Conservation (phyloP, 768 basidiomycete genomes). For the Baorangia bicolor region DNA sequence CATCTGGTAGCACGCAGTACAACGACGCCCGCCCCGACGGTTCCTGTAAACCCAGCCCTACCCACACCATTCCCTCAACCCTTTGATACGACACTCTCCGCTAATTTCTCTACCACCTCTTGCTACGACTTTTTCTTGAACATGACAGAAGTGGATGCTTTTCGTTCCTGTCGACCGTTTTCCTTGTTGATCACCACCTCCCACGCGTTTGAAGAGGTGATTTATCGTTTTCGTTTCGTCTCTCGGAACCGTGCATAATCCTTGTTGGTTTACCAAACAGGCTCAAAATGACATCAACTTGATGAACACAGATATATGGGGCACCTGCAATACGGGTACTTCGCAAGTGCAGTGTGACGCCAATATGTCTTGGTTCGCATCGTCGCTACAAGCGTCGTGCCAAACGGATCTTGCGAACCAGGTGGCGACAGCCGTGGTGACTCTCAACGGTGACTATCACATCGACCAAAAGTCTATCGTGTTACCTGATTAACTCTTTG, state of each 20-base stretch:
- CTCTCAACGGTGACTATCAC: conserved; percentile 51
- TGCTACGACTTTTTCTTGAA: conserved; percentile 75
- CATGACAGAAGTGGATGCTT: conserved; percentile 61
- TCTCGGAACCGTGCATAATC: conserved; percentile 1
- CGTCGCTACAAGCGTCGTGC: conserved; percentile 49
- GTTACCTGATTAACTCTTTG: neutral
- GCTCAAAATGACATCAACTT: conserved; percentile 60
- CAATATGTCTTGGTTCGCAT: conserved; percentile 68
- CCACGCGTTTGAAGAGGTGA: conserved; percentile 54
- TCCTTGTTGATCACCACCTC: conserved; percentile 63
- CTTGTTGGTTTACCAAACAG: conserved; percentile 37
- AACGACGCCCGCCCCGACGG: conserved; percentile 23
- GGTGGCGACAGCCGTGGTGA: conserved; percentile 51
- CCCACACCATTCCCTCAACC: conserved; percentile 80
- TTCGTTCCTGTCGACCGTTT: conserved; percentile 76
- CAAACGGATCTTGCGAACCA: conserved; percentile 49
- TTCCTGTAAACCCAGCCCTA: conserved; percentile 42
- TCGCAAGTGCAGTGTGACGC: conserved; percentile 50
- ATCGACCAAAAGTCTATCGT: neutral
- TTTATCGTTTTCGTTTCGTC: neutral
- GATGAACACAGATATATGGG: conserved; percentile 72
- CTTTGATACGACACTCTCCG: conserved; percentile 59
- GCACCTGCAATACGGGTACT: conserved; percentile 68
- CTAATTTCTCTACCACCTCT: conserved; percentile 62
- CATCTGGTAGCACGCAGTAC: conserved; percentile 3